Evolutionary conservation across 768 basidiomycete genomes (phyloP), one percentile per base, ranked within the genome.

Genomic region (Panaeolus papilionaceus): DNA sequence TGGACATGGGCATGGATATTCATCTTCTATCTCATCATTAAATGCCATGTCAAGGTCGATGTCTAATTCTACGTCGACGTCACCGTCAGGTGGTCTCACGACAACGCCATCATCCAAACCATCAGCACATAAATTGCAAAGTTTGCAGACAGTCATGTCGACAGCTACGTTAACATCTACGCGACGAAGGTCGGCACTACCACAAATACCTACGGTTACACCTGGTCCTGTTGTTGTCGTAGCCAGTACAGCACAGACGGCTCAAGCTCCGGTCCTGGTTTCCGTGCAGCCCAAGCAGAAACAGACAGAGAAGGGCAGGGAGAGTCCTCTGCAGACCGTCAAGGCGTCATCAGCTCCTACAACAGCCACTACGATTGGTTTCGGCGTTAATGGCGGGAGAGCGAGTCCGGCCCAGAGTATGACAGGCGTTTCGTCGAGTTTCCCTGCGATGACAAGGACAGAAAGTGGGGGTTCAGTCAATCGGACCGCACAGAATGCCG

Each of bases 61-160:
- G 14, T 58, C 54, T n/a, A 58, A 58, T 37, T 37, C 54, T 58
- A 4, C 33, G 10, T 33, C 49, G 10, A 11, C 16, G 14, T 11
- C 54, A 33, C 26, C 28, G 14, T 16, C 54, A 58, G 28, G n/a
- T 23, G 47, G 47, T 51, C 5, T 37, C 33, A 12, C 49, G 14
- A 5, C 47, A 37, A 12, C 28, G 16, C 12, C 54, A 37, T 11
- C 54, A 37, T 58, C 54, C 26, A 58, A 33, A 16, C 12, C 54
- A 58, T 33, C 54, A 14, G 54, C 54, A 14, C 54, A 37, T 28
- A 58, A 58, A 33, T 16, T 58, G 26, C 54, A 58, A 37, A 28
- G n/a, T 58, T 28, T 58, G 33, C 54, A 58, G 33, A 58, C 26
- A n/a, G 54, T 58, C 16, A 58, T 58, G 54, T 58, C 54, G 9